Percentiles rank a stretch among this genome's conserved stretches.
phyloP scores from a whole-genome alignment of 495 filamentous ascomycete species.

The Lophiotrema nucula region DNA sequence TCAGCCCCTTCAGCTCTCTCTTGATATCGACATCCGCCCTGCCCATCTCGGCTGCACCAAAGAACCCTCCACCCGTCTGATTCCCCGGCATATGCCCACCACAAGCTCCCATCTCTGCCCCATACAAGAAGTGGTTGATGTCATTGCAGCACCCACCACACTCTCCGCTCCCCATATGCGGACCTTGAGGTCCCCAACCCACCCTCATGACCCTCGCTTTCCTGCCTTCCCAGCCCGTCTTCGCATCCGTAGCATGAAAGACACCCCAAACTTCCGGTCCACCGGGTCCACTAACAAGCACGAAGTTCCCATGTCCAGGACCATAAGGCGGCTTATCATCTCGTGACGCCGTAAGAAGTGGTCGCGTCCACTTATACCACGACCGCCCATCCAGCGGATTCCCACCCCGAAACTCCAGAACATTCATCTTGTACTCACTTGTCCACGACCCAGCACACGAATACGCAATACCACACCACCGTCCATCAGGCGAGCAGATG shows the following conservation, averaged over 20 bases:
- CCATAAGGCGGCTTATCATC: conserved; percentile 35
- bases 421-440: conserved; percentile 38
- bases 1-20: conserved; percentile 10
- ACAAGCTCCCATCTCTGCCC: not conserved
- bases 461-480: conserved; percentile 37
- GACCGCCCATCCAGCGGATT: conserved; percentile 29
- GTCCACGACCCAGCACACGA: conserved; percentile 40
- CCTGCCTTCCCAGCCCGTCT: conserved; percentile 37
- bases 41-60: too few species aligned
- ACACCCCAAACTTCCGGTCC: conserved; percentile 32
- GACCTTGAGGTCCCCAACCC: conserved; percentile 13
- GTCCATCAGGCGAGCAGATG: conserved; percentile 31
- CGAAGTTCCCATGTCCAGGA: conserved; percentile 40
- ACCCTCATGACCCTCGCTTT: conserved; percentile 39
- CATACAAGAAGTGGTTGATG: conserved; percentile 13
- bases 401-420: conserved; percentile 35
- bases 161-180: conserved; percentile 24
- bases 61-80: too few species aligned
- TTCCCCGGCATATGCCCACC: conserved; percentile 1
- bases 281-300: conserved; percentile 24
- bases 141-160: conserved; percentile 16
- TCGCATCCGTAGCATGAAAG: conserved; percentile 40
- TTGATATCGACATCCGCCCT: not conserved
- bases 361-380: conserved; percentile 35
- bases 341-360: conserved; percentile 28